Evolutionary conservation across 202 grass and related monocot species (phyloP), one percentile per base, ranked within the genome.

Genomic region (Eragrostis tef): DNA sequence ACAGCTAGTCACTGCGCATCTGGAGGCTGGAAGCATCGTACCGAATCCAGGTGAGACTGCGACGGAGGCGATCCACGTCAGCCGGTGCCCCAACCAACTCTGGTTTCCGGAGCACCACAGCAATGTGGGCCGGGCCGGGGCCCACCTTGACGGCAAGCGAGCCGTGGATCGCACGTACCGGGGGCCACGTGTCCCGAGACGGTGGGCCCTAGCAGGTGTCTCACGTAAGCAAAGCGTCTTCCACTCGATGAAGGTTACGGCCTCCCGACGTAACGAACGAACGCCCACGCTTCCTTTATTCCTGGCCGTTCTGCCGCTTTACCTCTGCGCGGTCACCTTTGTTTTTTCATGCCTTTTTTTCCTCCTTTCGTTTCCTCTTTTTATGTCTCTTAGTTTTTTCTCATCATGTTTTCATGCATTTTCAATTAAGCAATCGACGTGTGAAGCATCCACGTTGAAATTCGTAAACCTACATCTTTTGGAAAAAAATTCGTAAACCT

Each of bases 201-300:
- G 0, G 25, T 63, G 58, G 64, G 22, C 17, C 58, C 47, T 0
- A 0, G 11, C 31, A 79, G 47, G 25, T 56, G 65, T 65, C 67
- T 73, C 21, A 31, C 75, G 67, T 74, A 80, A 80, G 84, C 76
- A 80, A 85, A 86, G 75, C 10, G 21, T 3, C 11, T 14, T 64
- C n/a, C 71, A 14, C 54, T 61, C 2, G 19, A 8, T 6, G 14
- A 13, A 11, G 61, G n/a, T 54, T 53, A 39, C 47, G 76, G 62
- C 29, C 27, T 53, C 19, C 29, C 3, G 8, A 79, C 63, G 47
- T 54, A 79, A 79, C 77, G 45, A 31, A 11, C 17, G 47, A 26
- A 61, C 8, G 11, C 43, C 14, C 22, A 7, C 25, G 7, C 1
- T 34, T 20, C 20, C 62, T 79, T 67, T 67, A 25, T 78, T 78